Conservation (phyloP, 208 protist species). For the Histomonas meleagridis region DNA sequence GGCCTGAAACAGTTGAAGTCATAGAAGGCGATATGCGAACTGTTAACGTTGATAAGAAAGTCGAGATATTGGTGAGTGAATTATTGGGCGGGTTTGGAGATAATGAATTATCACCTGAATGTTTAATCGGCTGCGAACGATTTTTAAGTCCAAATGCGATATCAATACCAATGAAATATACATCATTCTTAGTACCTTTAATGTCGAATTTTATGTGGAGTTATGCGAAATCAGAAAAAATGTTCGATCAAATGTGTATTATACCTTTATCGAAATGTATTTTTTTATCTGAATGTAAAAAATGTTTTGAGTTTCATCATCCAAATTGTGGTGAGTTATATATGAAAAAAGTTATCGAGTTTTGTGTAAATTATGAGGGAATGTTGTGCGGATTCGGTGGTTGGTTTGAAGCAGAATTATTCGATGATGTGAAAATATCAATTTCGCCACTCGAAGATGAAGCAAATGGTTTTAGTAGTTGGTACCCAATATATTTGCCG, state of each 20-base stretch:
- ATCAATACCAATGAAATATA: background rate
- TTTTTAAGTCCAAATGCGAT: background rate
- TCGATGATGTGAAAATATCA: background rate
- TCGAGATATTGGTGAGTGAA: background rate
- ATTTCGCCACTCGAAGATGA: background rate
- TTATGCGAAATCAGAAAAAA: background rate
- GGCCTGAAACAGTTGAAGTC: background rate
- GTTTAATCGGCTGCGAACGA: background rate
- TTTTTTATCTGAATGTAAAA: background rate
- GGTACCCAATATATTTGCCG: background rate
- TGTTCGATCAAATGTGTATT: background rate
- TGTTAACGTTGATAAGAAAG: background rate
- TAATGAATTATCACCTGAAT: constrained; percentile 22
- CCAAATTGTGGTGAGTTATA: background rate
- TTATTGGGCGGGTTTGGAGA: background rate
- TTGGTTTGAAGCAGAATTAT: background rate
- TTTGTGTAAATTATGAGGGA: background rate
- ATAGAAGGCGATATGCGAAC: background rate
- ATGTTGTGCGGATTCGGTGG: background rate
- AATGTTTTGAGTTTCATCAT: background rate
- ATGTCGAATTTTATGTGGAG: background rate
- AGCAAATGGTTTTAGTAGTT: background rate
- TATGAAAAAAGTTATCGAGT: background rate
- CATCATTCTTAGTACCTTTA: background rate
- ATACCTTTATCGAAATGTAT: background rate